These are phyloP conservation scores for Capronia coronata DNA, from an alignment of 2,329 filamentous ascomycete species.

Conservation along the genomic window DNA sequence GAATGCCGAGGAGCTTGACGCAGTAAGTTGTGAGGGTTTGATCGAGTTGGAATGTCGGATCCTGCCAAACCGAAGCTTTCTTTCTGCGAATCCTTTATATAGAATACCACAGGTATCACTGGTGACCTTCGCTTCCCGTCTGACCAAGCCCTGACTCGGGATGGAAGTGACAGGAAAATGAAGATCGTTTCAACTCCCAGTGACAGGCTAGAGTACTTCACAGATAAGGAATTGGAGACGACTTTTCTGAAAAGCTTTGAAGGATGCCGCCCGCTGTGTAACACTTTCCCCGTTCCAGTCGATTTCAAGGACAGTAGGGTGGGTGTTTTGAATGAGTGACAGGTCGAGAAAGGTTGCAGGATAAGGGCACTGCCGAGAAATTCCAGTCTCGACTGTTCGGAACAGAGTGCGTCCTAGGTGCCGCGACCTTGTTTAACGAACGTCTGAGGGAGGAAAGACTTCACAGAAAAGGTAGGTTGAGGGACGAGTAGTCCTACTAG, in stretches of 20 bases:
- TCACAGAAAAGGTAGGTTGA: conserved; percentile 5
- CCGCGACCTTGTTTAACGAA: conserved; percentile 10
- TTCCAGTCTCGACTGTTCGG: conserved; percentile 8
- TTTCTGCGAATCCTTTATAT: neutral
- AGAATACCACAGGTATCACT: neutral
- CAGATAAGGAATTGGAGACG: neutral
- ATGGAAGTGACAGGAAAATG: neutral
- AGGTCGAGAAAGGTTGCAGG: conserved; percentile 11
- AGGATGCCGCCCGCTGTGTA: conserved; percentile 4
- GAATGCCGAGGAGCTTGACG: neutral
- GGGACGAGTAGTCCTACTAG: conserved; percentile 1
- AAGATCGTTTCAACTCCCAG: neutral
- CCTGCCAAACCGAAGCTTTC: neutral
- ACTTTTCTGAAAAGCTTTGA: neutral
- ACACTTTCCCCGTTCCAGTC: conserved; percentile 5
- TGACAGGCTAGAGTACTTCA: neutral
- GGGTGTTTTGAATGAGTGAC: conserved; percentile 13
- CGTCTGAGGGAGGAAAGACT: conserved; percentile 11
- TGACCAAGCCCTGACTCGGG: neutral
- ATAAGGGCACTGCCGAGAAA: neutral
- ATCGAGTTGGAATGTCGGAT: neutral
- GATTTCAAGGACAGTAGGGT: neutral
- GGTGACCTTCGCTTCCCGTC: neutral
- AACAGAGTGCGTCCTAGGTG: conserved; percentile 2
- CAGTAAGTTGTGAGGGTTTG: neutral